phyloP scores from a whole-genome alignment of 345 rosid genomes.

The Moricandia moricandioides region DNA sequence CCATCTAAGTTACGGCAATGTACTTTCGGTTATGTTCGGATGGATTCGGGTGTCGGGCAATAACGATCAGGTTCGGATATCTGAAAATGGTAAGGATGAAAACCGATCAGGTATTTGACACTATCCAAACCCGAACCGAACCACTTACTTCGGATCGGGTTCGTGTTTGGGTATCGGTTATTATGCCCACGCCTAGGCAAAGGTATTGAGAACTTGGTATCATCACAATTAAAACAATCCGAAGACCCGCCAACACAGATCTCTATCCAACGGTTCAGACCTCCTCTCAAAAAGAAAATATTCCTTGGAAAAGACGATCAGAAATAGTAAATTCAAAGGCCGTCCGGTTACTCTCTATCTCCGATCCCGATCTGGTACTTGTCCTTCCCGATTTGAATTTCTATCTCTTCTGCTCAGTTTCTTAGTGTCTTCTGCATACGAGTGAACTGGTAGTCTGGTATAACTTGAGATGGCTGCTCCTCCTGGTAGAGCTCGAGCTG shows the following conservation, averaged over 20 bases:
- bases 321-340: constrained; percentile 40
- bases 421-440: neutral
- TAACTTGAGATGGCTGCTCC: constrained; percentile 55
- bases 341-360: constrained; percentile 42
- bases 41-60: no score
- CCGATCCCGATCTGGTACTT: constrained; percentile 47
- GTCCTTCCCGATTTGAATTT: neutral
- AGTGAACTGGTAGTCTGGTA: neutral
- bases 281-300: neutral
- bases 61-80: no score
- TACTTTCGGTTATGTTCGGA: no score
- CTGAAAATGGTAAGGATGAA: no score
- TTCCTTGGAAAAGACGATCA: constrained; percentile 11
- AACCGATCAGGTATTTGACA: no score
- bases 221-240: no score
- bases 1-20: no score
- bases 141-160: no score
- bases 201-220: no score
- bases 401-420: neutral
- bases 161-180: no score
- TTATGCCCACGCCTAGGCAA: no score
- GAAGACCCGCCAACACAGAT: constrained; percentile 25
- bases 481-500: constrained; percentile 79
- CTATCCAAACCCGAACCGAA: no score
- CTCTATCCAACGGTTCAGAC: constrained; percentile 42